These are phyloP conservation scores for Pseudogymnoascus sp. DNA, from an alignment of 2,329 filamentous ascomycete genomes.

Conservation along the genomic window DNA sequence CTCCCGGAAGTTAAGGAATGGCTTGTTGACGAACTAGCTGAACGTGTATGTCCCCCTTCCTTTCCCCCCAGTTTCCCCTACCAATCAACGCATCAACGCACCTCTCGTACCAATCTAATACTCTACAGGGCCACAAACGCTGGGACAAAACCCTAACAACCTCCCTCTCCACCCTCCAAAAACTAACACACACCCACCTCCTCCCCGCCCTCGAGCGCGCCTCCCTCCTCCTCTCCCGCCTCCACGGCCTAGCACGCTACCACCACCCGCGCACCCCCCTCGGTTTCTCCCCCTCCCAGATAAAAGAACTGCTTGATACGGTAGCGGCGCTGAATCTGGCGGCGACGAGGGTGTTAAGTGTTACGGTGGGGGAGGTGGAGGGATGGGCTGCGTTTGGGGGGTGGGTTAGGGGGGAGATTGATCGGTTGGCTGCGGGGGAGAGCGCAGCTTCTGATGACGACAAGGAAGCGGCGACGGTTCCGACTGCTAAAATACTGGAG, in stretches of 20 bases:
- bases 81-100: neutral
- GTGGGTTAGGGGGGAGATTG: conserved; percentile 79
- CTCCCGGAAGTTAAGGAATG: conserved; percentile 72
- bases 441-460: conserved; percentile 66
- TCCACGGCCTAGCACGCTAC: conserved; percentile 76
- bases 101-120: neutral
- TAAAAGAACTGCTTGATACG: conserved; percentile 59
- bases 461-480: conserved; percentile 61
- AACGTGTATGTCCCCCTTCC: conserved; percentile 49
- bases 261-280: conserved; percentile 49
- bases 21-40: conserved; percentile 73
- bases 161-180: conserved; percentile 68
- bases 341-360: conserved; percentile 61
- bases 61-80: neutral
- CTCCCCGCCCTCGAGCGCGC: conserved; percentile 80
- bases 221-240: conserved; percentile 68
- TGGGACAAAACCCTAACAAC: conserved; percentile 84
- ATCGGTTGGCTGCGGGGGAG: conserved; percentile 59
- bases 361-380: conserved; percentile 66
- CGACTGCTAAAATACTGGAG: conserved; percentile 60
- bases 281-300: conserved; percentile 55
- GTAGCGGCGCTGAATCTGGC: conserved; percentile 68
- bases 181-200: conserved; percentile 76
- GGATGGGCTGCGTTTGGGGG: conserved; percentile 70
- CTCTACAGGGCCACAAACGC: conserved; percentile 70